Evolutionary conservation across 441 rosid genomes (phyloP).

Genomic region (Euphorbia celastroides): DNA sequence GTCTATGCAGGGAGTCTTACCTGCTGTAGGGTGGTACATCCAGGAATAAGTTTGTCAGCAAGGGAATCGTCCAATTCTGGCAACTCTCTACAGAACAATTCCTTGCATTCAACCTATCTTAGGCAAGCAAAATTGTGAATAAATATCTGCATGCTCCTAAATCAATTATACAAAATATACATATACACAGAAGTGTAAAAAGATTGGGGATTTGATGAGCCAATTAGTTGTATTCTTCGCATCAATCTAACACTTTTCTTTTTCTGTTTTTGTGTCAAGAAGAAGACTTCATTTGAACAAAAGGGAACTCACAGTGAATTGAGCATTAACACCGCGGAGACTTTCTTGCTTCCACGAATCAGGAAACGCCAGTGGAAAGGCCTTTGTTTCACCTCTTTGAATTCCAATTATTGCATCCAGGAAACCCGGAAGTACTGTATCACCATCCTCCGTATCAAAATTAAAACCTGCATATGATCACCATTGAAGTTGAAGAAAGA

Average conservation of each 20-base stretch:
- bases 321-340: conserved; percentile 78
- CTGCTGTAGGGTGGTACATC: conserved; percentile 71
- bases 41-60: conserved; percentile 78
- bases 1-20: conserved; percentile 26
- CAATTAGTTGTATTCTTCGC: neutral
- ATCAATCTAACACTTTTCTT: neutral
- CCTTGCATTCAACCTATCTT: conserved; percentile 73
- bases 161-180: neutral
- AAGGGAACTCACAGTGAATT: conserved; percentile 69
- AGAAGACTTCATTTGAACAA: conserved; percentile 4
- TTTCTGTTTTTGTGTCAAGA: neutral
- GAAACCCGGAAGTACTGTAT: conserved; percentile 77
- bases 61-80: conserved; percentile 72
- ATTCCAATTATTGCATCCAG: conserved; percentile 68
- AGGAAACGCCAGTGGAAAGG: conserved; percentile 74
- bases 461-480: conserved; percentile 51
- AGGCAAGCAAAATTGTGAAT: conserved; percentile 6
- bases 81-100: conserved; percentile 74
- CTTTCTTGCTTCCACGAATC: conserved; percentile 86
- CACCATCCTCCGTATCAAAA: conserved; percentile 86
- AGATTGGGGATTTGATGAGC: neutral
- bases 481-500: conserved; percentile 10
- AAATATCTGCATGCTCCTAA: neutral
- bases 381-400: conserved; percentile 61
- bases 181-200: neutral